These are phyloP conservation scores for Xylaria sp. DNA, from an alignment of 2,329 filamentous ascomycete species.

Conservation along the genomic window DNA sequence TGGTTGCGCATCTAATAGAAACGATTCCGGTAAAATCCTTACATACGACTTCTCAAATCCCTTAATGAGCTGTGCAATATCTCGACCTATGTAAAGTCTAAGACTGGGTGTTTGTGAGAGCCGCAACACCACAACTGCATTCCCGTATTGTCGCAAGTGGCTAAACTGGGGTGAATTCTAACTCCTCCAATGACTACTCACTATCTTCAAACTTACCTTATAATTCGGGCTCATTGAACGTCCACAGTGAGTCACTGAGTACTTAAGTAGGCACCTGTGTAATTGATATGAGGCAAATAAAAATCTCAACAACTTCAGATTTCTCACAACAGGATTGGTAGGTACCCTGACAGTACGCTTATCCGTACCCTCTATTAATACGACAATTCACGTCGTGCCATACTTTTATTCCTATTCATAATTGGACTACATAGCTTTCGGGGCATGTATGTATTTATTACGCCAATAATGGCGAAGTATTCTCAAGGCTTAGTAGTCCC, in stretches of 20 bases:
- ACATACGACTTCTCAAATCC: not conserved
- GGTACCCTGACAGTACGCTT: not conserved
- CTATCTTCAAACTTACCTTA: not conserved
- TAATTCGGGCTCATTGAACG: not conserved
- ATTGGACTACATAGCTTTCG: not conserved
- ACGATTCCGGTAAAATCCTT: conserved; percentile 14
- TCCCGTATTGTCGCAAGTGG: not conserved
- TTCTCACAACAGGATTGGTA: not conserved
- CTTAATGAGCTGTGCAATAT: not conserved
- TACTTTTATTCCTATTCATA: not conserved
- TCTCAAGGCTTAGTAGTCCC: no score
- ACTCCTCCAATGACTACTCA: not conserved
- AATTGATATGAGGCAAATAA: not conserved
- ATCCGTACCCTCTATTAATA: not conserved
- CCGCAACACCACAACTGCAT: not conserved
- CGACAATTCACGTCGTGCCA: not conserved
- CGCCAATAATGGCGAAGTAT: not conserved
- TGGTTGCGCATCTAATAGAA: conserved; percentile 28
- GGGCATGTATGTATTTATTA: not conserved
- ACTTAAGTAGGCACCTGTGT: not conserved
- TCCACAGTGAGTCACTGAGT: not conserved
- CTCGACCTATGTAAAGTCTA: not conserved
- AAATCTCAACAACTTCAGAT: not conserved
- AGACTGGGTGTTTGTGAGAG: not conserved
- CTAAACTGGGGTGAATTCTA: not conserved